A percentile compares a stretch with the other conserved stretches of the same genome.
phyloP scores from a whole-genome alignment of 768 basidiomycete genomes.

The Polyporus arcularius region DNA sequence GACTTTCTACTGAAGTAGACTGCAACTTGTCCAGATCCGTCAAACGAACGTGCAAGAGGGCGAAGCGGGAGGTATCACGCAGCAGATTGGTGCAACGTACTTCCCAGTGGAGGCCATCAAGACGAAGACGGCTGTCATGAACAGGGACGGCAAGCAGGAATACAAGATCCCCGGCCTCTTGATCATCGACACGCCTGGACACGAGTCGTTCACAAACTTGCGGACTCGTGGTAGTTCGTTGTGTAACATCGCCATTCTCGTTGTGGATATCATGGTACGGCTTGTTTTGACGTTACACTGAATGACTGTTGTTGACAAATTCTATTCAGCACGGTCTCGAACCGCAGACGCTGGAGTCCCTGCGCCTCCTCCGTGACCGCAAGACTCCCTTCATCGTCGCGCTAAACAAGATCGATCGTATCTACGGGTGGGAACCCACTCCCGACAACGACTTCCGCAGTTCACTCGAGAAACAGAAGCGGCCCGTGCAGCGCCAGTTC shows the following conservation, averaged over 20 bases:
- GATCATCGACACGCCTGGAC: constrained; percentile 97
- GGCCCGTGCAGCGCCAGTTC: constrained; percentile 85
- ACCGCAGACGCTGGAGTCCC: constrained; percentile 96
- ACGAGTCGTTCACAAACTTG: constrained; percentile 98
- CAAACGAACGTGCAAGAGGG: constrained; percentile 99
- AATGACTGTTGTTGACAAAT: constrained; percentile 1
- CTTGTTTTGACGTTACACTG: not conserved
- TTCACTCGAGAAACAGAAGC: constrained; percentile 80
- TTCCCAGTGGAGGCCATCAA: constrained; percentile 96
- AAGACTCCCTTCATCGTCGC: constrained; percentile 99
- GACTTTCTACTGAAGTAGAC: not conserved
- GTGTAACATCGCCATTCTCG: constrained; percentile 98
- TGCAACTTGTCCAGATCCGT: constrained; percentile 68
- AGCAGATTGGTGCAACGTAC: constrained; percentile 99
- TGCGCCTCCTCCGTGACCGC: constrained; percentile 85
- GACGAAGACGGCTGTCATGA: constrained; percentile 91
- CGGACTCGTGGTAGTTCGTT: constrained; percentile 94
- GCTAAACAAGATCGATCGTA: constrained; percentile 99
- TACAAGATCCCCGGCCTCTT: constrained; percentile 97
- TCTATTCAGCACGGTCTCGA: constrained; percentile 84
- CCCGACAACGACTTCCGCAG: constrained; percentile 93
- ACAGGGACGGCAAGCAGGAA: constrained; percentile 83
- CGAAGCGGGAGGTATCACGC: constrained; percentile 99
- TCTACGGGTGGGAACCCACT: constrained; percentile 92
- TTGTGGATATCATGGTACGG: constrained; percentile 94